These are phyloP conservation scores for Daldinia loculata DNA, from an alignment of 495 filamentous ascomycete genomes.

Conservation along the genomic window DNA sequence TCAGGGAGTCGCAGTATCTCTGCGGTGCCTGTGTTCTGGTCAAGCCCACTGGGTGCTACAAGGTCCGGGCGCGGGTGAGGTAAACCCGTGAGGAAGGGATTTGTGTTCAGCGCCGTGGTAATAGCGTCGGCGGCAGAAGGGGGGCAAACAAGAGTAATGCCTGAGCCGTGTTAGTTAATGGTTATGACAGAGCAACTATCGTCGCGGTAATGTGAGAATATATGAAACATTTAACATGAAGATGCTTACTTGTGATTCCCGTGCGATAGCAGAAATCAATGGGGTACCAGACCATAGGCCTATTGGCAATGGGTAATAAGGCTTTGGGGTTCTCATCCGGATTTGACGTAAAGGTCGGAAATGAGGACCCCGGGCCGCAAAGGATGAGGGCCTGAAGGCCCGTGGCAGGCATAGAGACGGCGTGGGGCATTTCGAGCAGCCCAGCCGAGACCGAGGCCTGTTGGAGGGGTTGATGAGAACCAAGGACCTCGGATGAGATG, in stretches of 20 bases:
- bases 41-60: conserved; percentile 74
- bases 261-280: conserved; percentile 89
- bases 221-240: not conserved
- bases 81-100: conserved; percentile 84
- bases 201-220: not conserved
- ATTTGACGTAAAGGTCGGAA: conserved; percentile 90
- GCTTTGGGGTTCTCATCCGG: conserved; percentile 91
- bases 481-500: not conserved
- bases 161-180: conserved; percentile 52
- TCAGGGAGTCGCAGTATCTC: conserved; percentile 86
- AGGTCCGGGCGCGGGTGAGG: conserved; percentile 77
- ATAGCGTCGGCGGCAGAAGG: conserved; percentile 76
- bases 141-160: conserved; percentile 85
- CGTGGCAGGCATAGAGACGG: conserved; percentile 71
- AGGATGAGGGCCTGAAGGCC: conserved; percentile 94
- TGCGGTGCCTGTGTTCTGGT: conserved; percentile 83
- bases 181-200: not conserved
- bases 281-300: conserved; percentile 95
- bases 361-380: conserved; percentile 88
- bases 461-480: conserved; percentile 34
- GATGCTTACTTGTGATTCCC: conserved; percentile 75
- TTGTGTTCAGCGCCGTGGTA: conserved; percentile 79
- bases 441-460: conserved; percentile 15
- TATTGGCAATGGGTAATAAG: conserved; percentile 89
- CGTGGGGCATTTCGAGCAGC: conserved; percentile 68